These are phyloP conservation scores for Monosporascus cannonballus DNA, from an alignment of 2,329 filamentous ascomycete species.

Conservation along the genomic window DNA sequence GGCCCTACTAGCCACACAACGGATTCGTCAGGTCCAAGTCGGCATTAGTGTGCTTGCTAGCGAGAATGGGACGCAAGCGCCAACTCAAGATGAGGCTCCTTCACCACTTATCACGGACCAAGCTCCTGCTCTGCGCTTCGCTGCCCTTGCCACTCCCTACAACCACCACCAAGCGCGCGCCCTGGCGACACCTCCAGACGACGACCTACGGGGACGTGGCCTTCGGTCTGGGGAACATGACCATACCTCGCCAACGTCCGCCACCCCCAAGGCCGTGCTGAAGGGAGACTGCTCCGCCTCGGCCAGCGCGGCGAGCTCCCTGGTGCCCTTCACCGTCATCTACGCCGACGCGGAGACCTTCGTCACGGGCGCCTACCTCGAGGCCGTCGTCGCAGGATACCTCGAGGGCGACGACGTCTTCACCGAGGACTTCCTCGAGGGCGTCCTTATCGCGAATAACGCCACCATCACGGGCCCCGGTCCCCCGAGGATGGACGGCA, in stretches of 20 bases:
- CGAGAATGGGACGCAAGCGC: background rate
- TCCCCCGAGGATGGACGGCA: slow-evolving; percentile 14
- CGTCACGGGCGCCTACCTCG: slow-evolving; percentile 23
- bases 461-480: slow-evolving; percentile 5
- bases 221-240: slow-evolving; percentile 29
- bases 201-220: slow-evolving; percentile 23
- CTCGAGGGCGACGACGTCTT: slow-evolving; percentile 30
- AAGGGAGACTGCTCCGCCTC: slow-evolving; percentile 6
- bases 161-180: slow-evolving; percentile 8
- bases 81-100: background rate
- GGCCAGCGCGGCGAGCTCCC: background rate
- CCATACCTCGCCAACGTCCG: slow-evolving; percentile 30
- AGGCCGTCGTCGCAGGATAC: slow-evolving; percentile 24
- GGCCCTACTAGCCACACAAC: background rate
- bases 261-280: slow-evolving; percentile 23
- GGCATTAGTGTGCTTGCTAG: no score
- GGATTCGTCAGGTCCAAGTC: background rate
- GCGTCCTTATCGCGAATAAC: slow-evolving; percentile 24
- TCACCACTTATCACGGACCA: background rate
- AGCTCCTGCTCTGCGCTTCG: background rate
- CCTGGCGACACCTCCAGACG: slow-evolving; percentile 10
- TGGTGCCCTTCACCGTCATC: slow-evolving; percentile 21
- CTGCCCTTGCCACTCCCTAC: background rate
- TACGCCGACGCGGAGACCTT: slow-evolving; percentile 19
- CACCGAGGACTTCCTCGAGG: slow-evolving; percentile 27